Evolutionary conservation across 192 early-diverging fungal species (phyloP).

Genomic region (Radiomyces spectabilis): DNA sequence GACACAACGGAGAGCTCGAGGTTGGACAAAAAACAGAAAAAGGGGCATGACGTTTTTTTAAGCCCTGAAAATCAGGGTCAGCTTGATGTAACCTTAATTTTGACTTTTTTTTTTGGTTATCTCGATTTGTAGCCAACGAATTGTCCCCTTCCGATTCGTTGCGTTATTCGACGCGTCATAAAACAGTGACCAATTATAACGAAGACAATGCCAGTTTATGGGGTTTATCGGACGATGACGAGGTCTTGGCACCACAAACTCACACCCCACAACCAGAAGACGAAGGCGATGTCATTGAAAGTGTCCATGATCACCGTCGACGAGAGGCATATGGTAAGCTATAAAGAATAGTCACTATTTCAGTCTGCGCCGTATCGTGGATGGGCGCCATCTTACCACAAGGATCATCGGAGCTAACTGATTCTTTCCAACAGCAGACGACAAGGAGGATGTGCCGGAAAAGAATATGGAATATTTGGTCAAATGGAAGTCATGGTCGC

Average conservation of each 20-base stretch:
- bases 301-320: conserved; percentile 41
- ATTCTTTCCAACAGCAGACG: conserved; percentile 7
- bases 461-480: conserved; percentile 75
- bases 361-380: no score
- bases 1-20: no score
- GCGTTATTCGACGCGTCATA: conserved; percentile 29
- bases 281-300: conserved; percentile 53
- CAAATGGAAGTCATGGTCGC: conserved; percentile 91
- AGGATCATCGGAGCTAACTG: background rate
- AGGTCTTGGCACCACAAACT: conserved; percentile 6
- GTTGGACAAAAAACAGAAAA: conserved; percentile 32
- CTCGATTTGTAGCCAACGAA: background rate
- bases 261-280: conserved; percentile 17
- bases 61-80: no score
- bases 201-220: conserved; percentile 34
- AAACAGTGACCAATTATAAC: conserved; percentile 28
- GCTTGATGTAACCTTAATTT: conserved; percentile 18
- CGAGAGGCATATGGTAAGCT: conserved; percentile 18
- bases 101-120: background rate
- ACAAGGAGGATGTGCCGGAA: conserved; percentile 35
- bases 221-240: conserved; percentile 29
- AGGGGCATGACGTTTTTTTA: conserved; percentile 33
- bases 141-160: conserved; percentile 4
- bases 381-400: no score
- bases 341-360: no score